phyloP scores from a whole-genome alignment of 129 eudicot species.

The Silybum marianum region DNA sequence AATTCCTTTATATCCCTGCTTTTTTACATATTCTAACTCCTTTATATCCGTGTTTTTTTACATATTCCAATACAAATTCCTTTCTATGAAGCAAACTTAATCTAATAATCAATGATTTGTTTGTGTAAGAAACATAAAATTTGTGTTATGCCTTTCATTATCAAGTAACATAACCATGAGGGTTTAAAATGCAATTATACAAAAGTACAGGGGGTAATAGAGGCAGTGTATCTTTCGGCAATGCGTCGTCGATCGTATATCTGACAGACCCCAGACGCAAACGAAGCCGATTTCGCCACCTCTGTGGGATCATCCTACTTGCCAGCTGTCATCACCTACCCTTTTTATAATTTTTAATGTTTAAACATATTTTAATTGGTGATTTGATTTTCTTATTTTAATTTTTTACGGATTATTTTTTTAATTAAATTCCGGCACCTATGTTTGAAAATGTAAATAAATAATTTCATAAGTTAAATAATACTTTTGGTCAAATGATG shows the following conservation, averaged over 20 bases:
- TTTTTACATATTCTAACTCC: not conserved
- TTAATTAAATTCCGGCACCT: not conserved
- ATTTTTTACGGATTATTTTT: not conserved
- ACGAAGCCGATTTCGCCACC: conserved; percentile 39
- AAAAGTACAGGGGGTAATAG: conserved; percentile 25
- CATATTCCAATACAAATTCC: not conserved
- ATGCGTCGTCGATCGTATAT: conserved; percentile 19
- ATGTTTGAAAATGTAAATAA: not conserved
- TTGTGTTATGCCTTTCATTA: not conserved
- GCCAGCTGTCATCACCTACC: conserved; percentile 11
- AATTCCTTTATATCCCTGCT: not conserved
- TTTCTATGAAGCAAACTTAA: not conserved
- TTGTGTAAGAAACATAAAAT: not conserved
- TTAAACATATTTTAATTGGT: not conserved
- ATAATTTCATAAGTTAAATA: not conserved
- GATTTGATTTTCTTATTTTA: not conserved
- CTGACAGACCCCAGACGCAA: conserved; percentile 43
- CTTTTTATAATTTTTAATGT: too few relatives aligned
- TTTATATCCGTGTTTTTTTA: not conserved
- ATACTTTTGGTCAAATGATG: conserved; percentile 3
- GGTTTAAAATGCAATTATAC: not conserved
- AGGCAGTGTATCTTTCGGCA: conserved; percentile 36
- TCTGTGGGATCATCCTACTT: not conserved
- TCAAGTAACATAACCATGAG: not conserved
- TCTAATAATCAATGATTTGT: not conserved